These are phyloP conservation scores for Cryphonectria carpinicola DNA, from an alignment of 2,329 filamentous ascomycete species.

Conservation along the genomic window DNA sequence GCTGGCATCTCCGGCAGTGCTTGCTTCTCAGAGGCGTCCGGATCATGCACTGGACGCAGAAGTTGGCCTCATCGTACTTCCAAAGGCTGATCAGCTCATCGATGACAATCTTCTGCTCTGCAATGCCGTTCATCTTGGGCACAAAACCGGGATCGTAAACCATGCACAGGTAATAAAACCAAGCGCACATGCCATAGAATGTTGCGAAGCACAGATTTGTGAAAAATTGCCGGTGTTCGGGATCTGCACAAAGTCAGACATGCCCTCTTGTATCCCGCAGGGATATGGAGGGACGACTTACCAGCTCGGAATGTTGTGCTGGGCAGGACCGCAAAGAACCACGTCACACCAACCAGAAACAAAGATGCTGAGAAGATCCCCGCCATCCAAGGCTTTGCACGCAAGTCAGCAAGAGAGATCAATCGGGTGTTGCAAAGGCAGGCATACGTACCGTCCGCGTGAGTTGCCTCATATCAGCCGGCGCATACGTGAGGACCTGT, in stretches of 20 bases:
- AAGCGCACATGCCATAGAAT: constrained; percentile 69
- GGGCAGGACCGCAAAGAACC: constrained; percentile 72
- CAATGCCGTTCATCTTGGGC: constrained; percentile 85
- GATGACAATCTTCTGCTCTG: constrained; percentile 86
- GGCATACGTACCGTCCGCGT: constrained; percentile 75
- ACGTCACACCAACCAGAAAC: constrained; percentile 79
- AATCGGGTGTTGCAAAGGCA: constrained; percentile 24
- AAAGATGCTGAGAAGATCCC: constrained; percentile 90
- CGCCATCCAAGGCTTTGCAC: constrained; percentile 77
- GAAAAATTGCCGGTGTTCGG: constrained; percentile 68
- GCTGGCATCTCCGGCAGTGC: constrained; percentile 88
- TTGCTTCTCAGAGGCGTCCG: constrained; percentile 91
- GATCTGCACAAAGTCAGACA: constrained; percentile 50
- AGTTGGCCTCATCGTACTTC: constrained; percentile 93
- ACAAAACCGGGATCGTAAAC: constrained; percentile 88
- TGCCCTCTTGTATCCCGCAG: neutral
- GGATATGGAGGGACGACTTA: constrained; percentile 43
- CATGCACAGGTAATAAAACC: constrained; percentile 90
- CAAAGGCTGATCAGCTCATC: constrained; percentile 82
- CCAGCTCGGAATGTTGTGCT: constrained; percentile 50
- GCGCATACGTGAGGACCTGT: constrained; percentile 79
- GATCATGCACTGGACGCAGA: constrained; percentile 94
- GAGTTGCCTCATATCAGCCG: constrained; percentile 84
- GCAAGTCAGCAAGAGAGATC: constrained; percentile 29
- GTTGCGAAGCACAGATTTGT: constrained; percentile 76